Evolutionary conservation across 2,329 filamentous ascomycete genomes (phyloP), one percentile per base, ranked within the genome.

Genomic region (Macrophomina phaseolina): DNA sequence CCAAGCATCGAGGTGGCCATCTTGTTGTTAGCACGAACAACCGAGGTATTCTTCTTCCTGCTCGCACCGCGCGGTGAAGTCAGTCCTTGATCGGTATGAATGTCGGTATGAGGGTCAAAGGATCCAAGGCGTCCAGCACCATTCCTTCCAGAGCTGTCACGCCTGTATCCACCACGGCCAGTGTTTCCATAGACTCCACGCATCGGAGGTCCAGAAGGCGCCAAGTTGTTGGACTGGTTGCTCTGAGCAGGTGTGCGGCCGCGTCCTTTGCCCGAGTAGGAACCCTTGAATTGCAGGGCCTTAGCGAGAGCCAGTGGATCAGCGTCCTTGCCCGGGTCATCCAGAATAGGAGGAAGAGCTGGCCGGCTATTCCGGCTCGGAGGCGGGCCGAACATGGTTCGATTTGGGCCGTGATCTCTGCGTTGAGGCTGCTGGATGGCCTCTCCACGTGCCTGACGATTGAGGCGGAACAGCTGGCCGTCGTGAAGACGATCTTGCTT

Each of bases 381-480:
- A 36, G 40, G 56, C 9, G 49, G 49, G 18, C 55, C 55, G 28
- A 60, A 56, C 34, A 16, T 42, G 40, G 9, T 7, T 14, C 55
- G 18, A 18, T 32, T 45, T 11, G 18, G 28, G 2, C 12, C 38
- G 18, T 30, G 23, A 3, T 45, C 18, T 6, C 9, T 16, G 23
- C 55, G 62, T 12, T n/a, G 8, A 48, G 52, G 51, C 2, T 30
- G 52, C 7, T 32, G 32, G 5, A 38, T 28, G 45, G 30, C 18
- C 18, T 60, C 42, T 40, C 53, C 55, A 32, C 53, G 45, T n/a
- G 64, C 64, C 45, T 42, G n/a, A 14, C 64, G 64, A 32, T 66
- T 66, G 34, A 63, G 56, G 32, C 65, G 65, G 32, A 53, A 49
- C 36, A 67, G 38, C 18, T 67, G 65, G 9, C 65, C 65, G 28